These are phyloP conservation scores for Geoglossum glabrum DNA, from an alignment of 495 filamentous ascomycete genomes.

Conservation along the genomic window DNA sequence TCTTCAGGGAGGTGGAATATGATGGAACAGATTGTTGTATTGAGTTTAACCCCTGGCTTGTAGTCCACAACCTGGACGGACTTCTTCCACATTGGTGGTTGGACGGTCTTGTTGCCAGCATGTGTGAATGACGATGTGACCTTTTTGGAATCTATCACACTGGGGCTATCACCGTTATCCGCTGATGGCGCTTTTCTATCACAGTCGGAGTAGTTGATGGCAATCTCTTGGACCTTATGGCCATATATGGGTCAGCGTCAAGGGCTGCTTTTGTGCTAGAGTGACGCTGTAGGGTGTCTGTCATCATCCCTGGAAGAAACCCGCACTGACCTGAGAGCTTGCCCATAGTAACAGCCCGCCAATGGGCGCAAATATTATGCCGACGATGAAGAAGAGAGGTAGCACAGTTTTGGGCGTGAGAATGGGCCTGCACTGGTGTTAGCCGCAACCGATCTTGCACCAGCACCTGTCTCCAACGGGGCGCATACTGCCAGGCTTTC, in stretches of 20 bases:
- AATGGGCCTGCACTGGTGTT: conserved; percentile 44
- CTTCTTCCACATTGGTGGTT: conserved; percentile 21
- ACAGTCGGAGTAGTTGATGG: conserved; percentile 79
- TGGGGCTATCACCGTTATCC: conserved; percentile 8
- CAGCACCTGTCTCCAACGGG: conserved; percentile 5
- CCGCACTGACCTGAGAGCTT: conserved; percentile 39
- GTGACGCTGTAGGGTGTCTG: not conserved
- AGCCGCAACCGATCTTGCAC: not conserved
- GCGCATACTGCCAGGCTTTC: conserved; percentile 79
- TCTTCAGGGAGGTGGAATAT: conserved; percentile 58
- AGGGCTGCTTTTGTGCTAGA: not conserved
- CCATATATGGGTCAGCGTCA: not conserved
- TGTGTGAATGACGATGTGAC: conserved; percentile 47
- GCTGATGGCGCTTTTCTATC: conserved; percentile 24
- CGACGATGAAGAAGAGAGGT: conserved; percentile 71
- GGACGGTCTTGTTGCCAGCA: conserved; percentile 15
- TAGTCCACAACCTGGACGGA: conserved; percentile 10
- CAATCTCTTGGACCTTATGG: conserved; percentile 65
- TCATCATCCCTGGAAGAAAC: not conserved
- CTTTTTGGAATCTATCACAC: conserved; percentile 29
- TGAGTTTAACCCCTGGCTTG: conserved; percentile 4
- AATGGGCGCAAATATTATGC: conserved; percentile 72
- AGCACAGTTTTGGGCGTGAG: conserved; percentile 83
- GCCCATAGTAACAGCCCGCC: conserved; percentile 72
- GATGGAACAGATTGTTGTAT: conserved; percentile 36